Conservation (phyloP, 1,284 basidiomycete species). For the Athelia sp. region DNA sequence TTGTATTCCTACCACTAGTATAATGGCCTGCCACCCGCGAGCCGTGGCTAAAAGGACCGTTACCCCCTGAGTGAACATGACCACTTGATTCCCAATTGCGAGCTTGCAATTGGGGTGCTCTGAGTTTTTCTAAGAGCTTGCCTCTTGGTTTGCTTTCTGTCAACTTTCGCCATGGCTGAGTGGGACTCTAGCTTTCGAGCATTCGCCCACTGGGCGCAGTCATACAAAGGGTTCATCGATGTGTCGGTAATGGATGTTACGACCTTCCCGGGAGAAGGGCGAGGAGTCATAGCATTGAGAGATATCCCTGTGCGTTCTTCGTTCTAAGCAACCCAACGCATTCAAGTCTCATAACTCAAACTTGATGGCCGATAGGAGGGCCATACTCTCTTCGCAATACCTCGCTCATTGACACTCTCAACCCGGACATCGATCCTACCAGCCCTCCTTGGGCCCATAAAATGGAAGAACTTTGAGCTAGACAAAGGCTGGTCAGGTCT, state of each 20-base stretch:
- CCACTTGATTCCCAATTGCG: no score
- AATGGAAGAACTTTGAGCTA: conserved; percentile 58
- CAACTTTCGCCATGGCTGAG: no score
- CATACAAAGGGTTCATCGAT: conserved; percentile 39
- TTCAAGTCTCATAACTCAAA: not conserved
- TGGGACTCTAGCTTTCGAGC: conserved; percentile 14
- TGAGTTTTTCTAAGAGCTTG: no score
- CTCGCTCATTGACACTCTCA: conserved; percentile 75
- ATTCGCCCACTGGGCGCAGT: conserved; percentile 38
- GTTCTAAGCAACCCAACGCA: not conserved
- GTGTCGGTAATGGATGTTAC: conserved; percentile 37
- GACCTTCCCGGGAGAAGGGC: conserved; percentile 46
- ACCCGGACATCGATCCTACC: conserved; percentile 72
- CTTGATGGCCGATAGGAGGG: conserved; percentile 46
- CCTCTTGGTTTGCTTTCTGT: no score
- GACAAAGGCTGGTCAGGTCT: conserved; percentile 81
- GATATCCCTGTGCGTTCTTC: conserved; percentile 59
- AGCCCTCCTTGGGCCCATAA: conserved; percentile 44
- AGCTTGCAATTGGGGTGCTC: no score
- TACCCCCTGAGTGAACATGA: no score
- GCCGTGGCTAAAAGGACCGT: no score
- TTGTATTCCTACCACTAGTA: no score
- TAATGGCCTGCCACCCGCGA: no score
- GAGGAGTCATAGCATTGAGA: conserved; percentile 66
- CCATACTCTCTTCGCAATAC: conserved; percentile 79